Base-by-base conservation (phyloP, 768 basidiomycete species). In the Lactarius sanguifluus region DNA sequence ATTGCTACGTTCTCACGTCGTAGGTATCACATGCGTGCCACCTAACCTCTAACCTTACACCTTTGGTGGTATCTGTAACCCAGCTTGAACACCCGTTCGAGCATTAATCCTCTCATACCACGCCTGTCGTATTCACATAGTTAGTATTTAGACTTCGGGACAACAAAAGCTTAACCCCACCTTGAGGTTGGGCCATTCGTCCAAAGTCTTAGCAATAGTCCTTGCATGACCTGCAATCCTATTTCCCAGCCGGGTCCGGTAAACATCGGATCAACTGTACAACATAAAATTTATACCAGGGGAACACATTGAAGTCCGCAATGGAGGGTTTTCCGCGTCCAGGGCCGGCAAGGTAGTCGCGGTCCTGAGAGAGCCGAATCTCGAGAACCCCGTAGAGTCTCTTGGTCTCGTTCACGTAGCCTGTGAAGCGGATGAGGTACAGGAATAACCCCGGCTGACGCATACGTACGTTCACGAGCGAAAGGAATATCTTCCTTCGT, bases 341-440 rank as follows among this genome's bases (percentile, higher is more conserved):
- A 13, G 86, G 78, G n/a, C 94, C 93, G 20, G 83, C 92, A 18
- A 96, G 85, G 75, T 83, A 96, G 47, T 94, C 92, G 20, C 90
- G 84, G 61, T 81, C 84, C 55, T 80, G 75, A 10, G 62, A 34
- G n/a, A 96, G 83, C 28, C 90, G 85, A 58, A 87, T 85, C 72
- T 96, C 86, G 52, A 96, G 82, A 4, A 96, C 94, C n/a, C 84
- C 79, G 73, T 90, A 94, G 25, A 96, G 81, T 30, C 95, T 85
- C 71, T 85, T 86, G 3, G 91, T 91, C 81, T 96, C 95, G 32
- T 92, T 86, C 25, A 80, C 70, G 76, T 92, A 96, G 60, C 93
- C 86, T 86, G 77, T 71, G 63, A 73, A 72, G 20, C 67, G 74
- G 61, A 73, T 66, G 32, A 50, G 32, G 50, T 12, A 23, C 16